phyloP scores from a whole-genome alignment of 345 rosid species.

The Erysimum cheiranthoides region DNA sequence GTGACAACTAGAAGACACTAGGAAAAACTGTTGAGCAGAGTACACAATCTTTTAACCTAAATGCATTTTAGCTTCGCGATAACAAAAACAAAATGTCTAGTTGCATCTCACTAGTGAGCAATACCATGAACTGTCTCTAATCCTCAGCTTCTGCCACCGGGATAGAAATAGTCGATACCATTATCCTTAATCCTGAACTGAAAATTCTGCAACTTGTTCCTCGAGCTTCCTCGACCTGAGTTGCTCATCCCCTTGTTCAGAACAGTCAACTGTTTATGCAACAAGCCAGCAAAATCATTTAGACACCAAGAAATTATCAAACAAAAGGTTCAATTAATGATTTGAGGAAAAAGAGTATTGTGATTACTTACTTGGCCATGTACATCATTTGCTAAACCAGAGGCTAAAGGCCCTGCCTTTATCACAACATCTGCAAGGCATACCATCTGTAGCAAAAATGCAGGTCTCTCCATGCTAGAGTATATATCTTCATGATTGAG shows the following conservation, averaged over 20 bases:
- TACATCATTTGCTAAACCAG: conserved; percentile 92
- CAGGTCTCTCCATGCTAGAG: conserved; percentile 58
- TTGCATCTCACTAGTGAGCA: neutral
- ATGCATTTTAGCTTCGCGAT: neutral
- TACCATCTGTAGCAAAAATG: conserved; percentile 61
- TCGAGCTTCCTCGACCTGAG: conserved; percentile 42
- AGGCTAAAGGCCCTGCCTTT: conserved; percentile 82
- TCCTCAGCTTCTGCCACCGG: conserved; percentile 59
- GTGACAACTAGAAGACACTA: neutral
- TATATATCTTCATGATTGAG: conserved; percentile 86
- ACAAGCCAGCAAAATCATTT: conserved; percentile 1
- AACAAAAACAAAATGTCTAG: neutral
- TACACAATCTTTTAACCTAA: neutral
- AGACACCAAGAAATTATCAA: neutral
- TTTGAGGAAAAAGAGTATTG: neutral
- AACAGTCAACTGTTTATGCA: conserved; percentile 64
- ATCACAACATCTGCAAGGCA: conserved; percentile 78
- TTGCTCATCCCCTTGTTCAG: conserved; percentile 52
- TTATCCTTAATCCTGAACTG: conserved; percentile 85
- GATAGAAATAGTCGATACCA: conserved; percentile 74
- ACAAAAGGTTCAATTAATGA: neutral
- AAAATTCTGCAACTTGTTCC: conserved; percentile 70
- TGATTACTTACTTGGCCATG: conserved; percentile 77
- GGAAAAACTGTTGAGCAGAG: neutral
- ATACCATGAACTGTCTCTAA: neutral